Percentiles rank a stretch among this genome's conserved stretches.
These are phyloP conservation scores for Aspergillus sclerotiicarbonarius DNA, from an alignment of 495 filamentous ascomycete species.

Conservation along the genomic window DNA sequence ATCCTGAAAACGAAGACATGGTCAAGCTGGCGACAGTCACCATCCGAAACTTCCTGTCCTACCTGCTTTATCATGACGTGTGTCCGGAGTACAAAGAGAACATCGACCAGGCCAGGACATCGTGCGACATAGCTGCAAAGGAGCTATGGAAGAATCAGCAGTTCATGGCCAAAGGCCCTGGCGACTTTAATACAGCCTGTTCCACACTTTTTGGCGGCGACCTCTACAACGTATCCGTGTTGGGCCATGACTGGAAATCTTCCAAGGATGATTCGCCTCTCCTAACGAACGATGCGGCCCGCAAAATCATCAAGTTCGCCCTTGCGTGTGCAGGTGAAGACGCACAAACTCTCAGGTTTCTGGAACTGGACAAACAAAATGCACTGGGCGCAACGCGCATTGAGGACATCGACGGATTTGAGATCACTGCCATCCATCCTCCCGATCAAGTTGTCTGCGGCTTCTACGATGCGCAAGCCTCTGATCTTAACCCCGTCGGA, in stretches of 20 bases:
- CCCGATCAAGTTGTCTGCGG: constrained; percentile 34
- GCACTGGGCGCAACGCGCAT: constrained; percentile 32
- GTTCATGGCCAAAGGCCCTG: constrained; percentile 56
- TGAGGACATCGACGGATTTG: constrained; percentile 53
- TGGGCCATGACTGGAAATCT: constrained; percentile 24
- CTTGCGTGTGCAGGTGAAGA: constrained; percentile 43
- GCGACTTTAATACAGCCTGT: constrained; percentile 69
- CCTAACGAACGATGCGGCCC: constrained; percentile 38
- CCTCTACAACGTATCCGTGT: constrained; percentile 34
- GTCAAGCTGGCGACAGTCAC: constrained; percentile 57
- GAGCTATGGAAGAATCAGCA: constrained; percentile 61
- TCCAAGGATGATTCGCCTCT: constrained; percentile 21
- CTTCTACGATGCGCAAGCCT: constrained; percentile 43
- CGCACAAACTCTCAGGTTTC: constrained; percentile 32
- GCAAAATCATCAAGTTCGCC: constrained; percentile 43
- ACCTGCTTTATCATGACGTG: constrained; percentile 78
- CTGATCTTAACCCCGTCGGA: constrained; percentile 43
- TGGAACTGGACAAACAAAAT: constrained; percentile 18
- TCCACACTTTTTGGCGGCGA: constrained; percentile 59
- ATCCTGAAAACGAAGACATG: constrained; percentile 43
- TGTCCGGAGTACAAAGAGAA: constrained; percentile 74
- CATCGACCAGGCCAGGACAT: constrained; percentile 59
- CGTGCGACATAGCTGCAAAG: constrained; percentile 65
- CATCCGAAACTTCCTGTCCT: constrained; percentile 85
- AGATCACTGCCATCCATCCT: constrained; percentile 49